Evolutionary conservation across 768 basidiomycete genomes (phyloP).

Genomic region (Lyophyllum semitale): DNA sequence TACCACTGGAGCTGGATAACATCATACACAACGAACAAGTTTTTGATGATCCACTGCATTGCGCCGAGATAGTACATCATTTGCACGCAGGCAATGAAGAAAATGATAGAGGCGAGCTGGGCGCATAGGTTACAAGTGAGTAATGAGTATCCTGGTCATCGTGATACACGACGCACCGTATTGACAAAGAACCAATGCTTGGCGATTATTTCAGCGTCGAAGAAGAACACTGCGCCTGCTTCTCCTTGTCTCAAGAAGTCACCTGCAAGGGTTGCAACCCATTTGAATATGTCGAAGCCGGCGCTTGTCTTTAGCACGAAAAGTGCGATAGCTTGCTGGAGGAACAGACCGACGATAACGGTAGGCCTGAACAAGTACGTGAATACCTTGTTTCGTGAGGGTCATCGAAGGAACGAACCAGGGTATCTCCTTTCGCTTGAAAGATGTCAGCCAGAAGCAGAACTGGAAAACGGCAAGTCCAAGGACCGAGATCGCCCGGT

Average conservation of each 20-base stretch:
- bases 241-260: constrained; percentile 74
- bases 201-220: constrained; percentile 59
- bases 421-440: constrained; percentile 60
- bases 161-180: constrained; percentile 45
- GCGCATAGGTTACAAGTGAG: not conserved
- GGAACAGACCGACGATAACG: constrained; percentile 83
- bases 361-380: constrained; percentile 57
- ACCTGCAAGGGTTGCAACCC: constrained; percentile 78
- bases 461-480: constrained; percentile 82
- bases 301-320: constrained; percentile 87
- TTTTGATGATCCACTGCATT: constrained; percentile 91
- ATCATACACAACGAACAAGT: constrained; percentile 59
- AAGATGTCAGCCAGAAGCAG: constrained; percentile 71
- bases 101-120: constrained; percentile 79
- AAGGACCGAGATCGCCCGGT: constrained; percentile 80
- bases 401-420: constrained; percentile 49
- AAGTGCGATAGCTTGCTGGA: constrained; percentile 84
- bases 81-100: constrained; percentile 92
- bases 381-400: constrained; percentile 2
- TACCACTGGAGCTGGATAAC: not conserved
- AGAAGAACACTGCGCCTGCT: constrained; percentile 82
- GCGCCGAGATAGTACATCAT: constrained; percentile 90
- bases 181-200: constrained; percentile 89
- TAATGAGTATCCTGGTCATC: constrained; percentile 1
- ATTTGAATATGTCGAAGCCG: constrained; percentile 82